Evolutionary conservation across 345 rosid species (phyloP), one percentile per base, ranked within the genome.

Genomic region (Euphorbia lathyris): DNA sequence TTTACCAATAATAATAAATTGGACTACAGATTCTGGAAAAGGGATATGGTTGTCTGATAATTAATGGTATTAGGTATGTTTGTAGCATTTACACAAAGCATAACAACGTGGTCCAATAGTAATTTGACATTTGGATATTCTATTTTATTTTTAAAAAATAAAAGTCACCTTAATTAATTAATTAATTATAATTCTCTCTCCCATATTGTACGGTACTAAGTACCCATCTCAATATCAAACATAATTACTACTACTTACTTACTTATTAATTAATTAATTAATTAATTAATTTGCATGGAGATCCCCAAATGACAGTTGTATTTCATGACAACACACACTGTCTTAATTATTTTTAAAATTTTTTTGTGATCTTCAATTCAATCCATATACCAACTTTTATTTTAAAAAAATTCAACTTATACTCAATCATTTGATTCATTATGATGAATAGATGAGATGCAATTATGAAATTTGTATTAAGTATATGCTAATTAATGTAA

Each of bases 271-370:
- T 40, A 9, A 9, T 40, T 3, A 2, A 40, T 9, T 40, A n/a
- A n/a, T 34, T 34, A 34, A 34, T 34, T 40, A 40, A 40, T 40
- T 64, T 40, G 74, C 68, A 65, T 63, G 78, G 63, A 67, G 78
- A 77, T 74, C 78, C 75, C 16, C 16, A 64, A 43, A 34, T 52
- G 83, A 74, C 77, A 80, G 83, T 47, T 80, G 81, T 77, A 42
- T 9, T 48, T 69, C 51, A 45, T 13, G 71, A 68, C 74, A 63
- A 58, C 27, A 51, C 70, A 48, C 51, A 25, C 50, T 36, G 65
- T 66, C 34, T 45, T 36, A 58, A 4, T 34, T 3, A 3, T 3
- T 32, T 5, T 20, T 1, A 14, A 9, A 25, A 22, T 9, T n/a
- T 17, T 30, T 6, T 0, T 30, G 30, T 32, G 63, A 36, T 12